phyloP scores from a whole-genome alignment of 164 flowering plant species.

The Vitis rotundifolia region DNA sequence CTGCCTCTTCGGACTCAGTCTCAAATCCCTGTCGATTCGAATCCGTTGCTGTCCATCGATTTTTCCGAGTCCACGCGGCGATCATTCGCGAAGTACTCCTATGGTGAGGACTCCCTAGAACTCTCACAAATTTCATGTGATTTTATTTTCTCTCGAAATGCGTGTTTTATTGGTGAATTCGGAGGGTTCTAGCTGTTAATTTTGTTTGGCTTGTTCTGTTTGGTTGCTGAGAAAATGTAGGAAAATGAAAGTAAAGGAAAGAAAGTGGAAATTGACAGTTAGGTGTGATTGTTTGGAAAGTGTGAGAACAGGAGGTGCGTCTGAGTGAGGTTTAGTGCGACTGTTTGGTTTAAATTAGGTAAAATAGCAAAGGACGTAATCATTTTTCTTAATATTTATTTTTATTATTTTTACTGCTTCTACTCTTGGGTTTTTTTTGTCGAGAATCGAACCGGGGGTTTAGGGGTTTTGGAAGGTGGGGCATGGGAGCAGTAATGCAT shows the following conservation, averaged over 20 bases:
- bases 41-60: background rate
- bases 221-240: too few species aligned
- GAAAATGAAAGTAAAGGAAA: too few species aligned
- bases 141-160: too few species aligned
- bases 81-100: conserved; percentile 5
- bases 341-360: background rate
- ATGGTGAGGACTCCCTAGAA: conserved; percentile 18
- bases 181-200: background rate
- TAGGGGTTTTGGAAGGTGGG: background rate
- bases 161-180: too few species aligned
- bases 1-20: background rate
- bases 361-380: background rate
- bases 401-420: background rate
- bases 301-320: too few species aligned
- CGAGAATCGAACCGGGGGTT: background rate
- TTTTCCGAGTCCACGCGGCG: conserved; percentile 6
- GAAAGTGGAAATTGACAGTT: too few species aligned
- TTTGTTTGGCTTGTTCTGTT: too few species aligned
- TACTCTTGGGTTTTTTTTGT: background rate
- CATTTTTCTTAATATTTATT: too few species aligned
- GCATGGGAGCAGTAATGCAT: background rate
- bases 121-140: too few species aligned
- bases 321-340: background rate
- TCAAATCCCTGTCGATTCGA: background rate
- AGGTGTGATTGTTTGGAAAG: too few species aligned